Conservation (phyloP, 148 eudicot genomes). For the Cornus kousa region DNA sequence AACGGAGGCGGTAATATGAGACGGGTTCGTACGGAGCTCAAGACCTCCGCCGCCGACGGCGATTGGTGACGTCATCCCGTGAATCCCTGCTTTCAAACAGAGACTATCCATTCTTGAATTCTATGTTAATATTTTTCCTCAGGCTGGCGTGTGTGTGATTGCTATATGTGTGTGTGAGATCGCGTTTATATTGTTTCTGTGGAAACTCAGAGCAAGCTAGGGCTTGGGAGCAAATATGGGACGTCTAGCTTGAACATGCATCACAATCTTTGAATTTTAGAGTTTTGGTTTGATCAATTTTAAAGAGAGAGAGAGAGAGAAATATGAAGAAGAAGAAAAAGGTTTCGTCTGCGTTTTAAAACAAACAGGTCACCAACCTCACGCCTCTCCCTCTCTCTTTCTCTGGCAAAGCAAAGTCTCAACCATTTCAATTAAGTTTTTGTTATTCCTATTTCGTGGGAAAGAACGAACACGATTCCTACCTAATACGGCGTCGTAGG, state of each 20-base stretch:
- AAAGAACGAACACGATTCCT: not conserved
- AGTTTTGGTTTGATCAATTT: not conserved
- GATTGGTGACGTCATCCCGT: constrained; percentile 41
- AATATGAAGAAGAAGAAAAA: not conserved
- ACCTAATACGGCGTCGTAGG: not conserved
- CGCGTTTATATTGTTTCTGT: not conserved
- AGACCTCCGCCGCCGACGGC: constrained; percentile 26
- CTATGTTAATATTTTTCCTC: not conserved
- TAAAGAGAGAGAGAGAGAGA: not conserved
- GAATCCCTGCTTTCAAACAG: constrained; percentile 58
- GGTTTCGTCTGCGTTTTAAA: constrained; percentile 5
- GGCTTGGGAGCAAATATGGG: not conserved
- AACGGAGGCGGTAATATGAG: constrained; percentile 30
- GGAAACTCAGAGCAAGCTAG: not conserved
- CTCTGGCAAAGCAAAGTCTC: not conserved
- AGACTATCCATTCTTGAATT: constrained; percentile 59
- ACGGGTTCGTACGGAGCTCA: constrained; percentile 34
- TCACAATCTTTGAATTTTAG: constrained; percentile 6
- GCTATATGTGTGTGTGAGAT: not conserved
- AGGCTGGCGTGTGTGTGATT: not conserved
- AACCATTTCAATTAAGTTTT: not conserved
- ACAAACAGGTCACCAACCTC: constrained; percentile 12
- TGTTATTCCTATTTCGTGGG: not conserved
- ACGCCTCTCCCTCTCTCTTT: not conserved
- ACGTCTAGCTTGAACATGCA: not conserved